Evolutionary conservation across 2,329 filamentous ascomycete species (phyloP).

Genomic region (Talaromyces amestolkiae): DNA sequence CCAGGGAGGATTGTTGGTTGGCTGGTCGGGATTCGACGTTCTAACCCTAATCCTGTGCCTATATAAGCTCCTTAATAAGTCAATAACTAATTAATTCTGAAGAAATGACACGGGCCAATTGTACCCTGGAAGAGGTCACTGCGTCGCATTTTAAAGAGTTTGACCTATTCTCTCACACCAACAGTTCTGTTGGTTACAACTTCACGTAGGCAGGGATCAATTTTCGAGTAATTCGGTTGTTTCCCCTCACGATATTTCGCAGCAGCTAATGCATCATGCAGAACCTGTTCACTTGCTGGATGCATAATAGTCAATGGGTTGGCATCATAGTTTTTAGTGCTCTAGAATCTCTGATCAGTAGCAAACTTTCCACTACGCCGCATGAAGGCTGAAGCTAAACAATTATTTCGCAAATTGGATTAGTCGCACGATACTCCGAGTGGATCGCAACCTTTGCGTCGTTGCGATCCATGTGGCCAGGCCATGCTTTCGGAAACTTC

Average conservation of each 20-base stretch:
- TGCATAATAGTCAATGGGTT: background rate
- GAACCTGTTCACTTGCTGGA: background rate
- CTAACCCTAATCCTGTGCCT: background rate
- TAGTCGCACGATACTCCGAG: background rate
- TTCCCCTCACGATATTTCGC: background rate
- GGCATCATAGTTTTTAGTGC: background rate
- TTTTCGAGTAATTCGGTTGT: background rate
- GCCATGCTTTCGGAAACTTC: background rate
- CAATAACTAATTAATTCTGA: background rate
- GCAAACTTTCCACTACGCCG: background rate
- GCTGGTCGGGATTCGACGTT: background rate
- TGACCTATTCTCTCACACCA: background rate
- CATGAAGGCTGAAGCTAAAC: background rate
- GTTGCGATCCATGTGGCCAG: conserved; percentile 3
- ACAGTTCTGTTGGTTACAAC: background rate
- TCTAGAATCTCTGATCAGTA: background rate
- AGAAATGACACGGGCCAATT: background rate
- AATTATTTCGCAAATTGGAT: background rate
- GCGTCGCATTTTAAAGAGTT: background rate
- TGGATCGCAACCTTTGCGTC: background rate
- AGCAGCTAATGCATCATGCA: background rate
- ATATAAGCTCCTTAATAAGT: background rate
- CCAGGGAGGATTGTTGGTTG: background rate
- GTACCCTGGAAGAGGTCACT: conserved; percentile 1
- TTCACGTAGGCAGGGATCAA: background rate